Base-by-base conservation (phyloP, 2,329 filamentous ascomycete species). In the Venturia aucupariae region DNA sequence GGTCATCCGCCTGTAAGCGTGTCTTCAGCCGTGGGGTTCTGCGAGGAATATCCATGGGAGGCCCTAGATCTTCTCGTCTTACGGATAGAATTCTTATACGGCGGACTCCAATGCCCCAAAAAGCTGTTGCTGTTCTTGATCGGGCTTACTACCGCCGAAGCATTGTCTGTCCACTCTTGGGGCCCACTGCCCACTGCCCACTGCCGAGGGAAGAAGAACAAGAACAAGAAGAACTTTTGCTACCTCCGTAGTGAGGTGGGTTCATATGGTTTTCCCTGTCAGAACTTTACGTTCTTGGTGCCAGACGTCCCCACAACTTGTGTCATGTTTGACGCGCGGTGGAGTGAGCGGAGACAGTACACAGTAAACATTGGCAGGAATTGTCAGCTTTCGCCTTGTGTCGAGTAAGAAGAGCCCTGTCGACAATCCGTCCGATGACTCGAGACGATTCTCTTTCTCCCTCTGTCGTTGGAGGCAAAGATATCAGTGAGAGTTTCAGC, bases 311-410 rank as follows among this genome's bases (percentile, higher is more conserved):
- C 51, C 51, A 38, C 51, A 30, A 57, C 15, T 27, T 57, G 27
- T 57, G 51, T 57, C 51, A 57, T 57, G 30, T 57, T 57, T n/a
- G 30, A 35, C 27, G 51, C 11, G 51, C 15, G 51, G 27, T 57
- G 51, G 27, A 35, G 51, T n/a, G 4, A 11, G 51, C 35, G 51
- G 51, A 57, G 32, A 57, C 51, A 35, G 35, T 3, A n/a, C 35
- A 57, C 8, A 15, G 35, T 3, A n/a, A 57, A 57, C 8, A 15
- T 35, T 57, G 1, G 7, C 30, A 19, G 19, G 11, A 55, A 17
- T 1, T 38, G 35, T 38, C 35, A 38, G 51, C 27, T 32, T 35
- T 22, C 30, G 27, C 30, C 27, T 7, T n/a, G 35, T 32, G 4
- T 22, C 51, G 51, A 57, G 30, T 57, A 32, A 35, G 51, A 57